phyloP scores from a whole-genome alignment of 148 eudicot species.

The Selenicereus undatus region DNA sequence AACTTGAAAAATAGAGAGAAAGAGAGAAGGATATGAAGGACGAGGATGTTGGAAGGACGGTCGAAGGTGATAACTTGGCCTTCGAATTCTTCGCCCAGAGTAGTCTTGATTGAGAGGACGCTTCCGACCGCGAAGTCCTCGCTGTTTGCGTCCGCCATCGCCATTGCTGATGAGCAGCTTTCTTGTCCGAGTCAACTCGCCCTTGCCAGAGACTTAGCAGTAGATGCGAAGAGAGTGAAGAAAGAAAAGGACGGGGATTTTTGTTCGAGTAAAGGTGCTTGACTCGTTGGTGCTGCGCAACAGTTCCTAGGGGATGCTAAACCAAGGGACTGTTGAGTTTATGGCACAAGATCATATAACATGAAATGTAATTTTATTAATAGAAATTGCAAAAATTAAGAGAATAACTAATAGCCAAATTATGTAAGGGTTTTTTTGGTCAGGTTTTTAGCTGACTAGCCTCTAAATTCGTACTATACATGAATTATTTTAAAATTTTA shows the following conservation, averaged over 20 bases:
- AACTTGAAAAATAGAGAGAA: neutral
- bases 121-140: conserved; percentile 78
- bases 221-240: neutral
- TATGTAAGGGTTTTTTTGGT: too few species aligned
- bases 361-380: too few species aligned
- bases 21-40: conserved; percentile 78
- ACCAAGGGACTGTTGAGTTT: too few species aligned
- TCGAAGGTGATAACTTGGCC: conserved; percentile 81
- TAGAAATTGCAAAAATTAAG: too few species aligned
- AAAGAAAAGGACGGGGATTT: neutral
- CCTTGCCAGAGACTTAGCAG: neutral
- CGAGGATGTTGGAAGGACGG: conserved; percentile 68
- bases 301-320: too few species aligned
- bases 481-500: too few species aligned
- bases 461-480: too few species aligned
- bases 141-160: conserved; percentile 28
- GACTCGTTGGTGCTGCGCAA: neutral
- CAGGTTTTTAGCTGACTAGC: too few species aligned
- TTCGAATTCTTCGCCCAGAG: conserved; percentile 87
- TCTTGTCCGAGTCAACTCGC: neutral
- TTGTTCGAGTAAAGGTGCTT: neutral
- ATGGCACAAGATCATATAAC: too few species aligned
- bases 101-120: conserved; percentile 75
- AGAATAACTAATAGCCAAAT: too few species aligned
- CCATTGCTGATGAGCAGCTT: conserved; percentile 12